Base-by-base conservation (phyloP, 2,329 filamentous ascomycete genomes). In the Pleurostoma richardsiae region DNA sequence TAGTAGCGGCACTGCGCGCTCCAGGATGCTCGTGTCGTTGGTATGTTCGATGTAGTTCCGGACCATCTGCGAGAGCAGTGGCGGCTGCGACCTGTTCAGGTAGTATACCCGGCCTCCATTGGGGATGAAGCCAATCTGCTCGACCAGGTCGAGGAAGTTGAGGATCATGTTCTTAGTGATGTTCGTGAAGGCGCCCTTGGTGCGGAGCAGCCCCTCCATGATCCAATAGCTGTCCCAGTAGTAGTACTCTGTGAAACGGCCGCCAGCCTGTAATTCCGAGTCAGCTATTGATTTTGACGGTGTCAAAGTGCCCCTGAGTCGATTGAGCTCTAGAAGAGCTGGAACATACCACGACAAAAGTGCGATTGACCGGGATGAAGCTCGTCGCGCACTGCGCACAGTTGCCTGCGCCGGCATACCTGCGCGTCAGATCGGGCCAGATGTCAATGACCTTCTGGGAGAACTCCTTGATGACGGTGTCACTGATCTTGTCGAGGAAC, bases 221-320 rank as follows among this genome's bases (percentile, higher is more conserved):
- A 86, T 83, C 82, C 80, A 85, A 66, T 78, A 86, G 30, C 80
- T 82, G 60, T 86, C 82, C 83, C 83, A 86, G 61, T 86, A 86
- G 59, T 86, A 87, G 2, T 80, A 75, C 62, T 87, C 83, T 31
- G 83, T 72, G 69, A 87, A 87, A 30, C 83, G 79, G n/a, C 83
- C 83, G 10, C 83, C 83, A 4, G 83, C 82, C 10, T n/a, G 8
- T 36, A 36, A 36, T n/a, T 8, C n/a, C 8, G 33, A 36, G 33
- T 36, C 33, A 36, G 33, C 33, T 19, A 19, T 19, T 19, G 2
- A 19, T 19, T 19, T 19, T 19, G 19, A 19, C 19, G 19, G 19
- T 19, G 19, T 19, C 19, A 19, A 19, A 19, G 19, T 19, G 19
- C 19, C 19, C 19, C 19, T 19, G 19, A 19, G 19, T 19, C 19